Percentiles rank a stretch among this genome's conserved stretches.
Evolutionary conservation across 768 basidiomycete species (phyloP).

Genomic region (Tylopilus cervinicoccineus): DNA sequence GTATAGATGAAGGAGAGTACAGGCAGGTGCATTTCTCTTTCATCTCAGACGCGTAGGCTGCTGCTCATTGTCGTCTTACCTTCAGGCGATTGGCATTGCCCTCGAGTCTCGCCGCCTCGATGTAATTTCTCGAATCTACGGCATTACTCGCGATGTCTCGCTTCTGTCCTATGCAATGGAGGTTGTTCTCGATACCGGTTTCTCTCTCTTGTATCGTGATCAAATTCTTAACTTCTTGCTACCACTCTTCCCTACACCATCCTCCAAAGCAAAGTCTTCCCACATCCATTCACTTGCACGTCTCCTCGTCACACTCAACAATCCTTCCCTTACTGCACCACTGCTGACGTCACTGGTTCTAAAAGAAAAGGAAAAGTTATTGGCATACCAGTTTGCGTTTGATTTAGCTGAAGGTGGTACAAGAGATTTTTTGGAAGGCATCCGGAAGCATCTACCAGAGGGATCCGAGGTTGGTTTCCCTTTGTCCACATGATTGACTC

Average conservation of each 20-base stretch:
- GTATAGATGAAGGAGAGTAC: constrained; percentile 84
- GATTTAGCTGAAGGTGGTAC: constrained; percentile 93
- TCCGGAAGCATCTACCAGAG: constrained; percentile 65
- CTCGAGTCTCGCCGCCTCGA: constrained; percentile 89
- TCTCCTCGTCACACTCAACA: constrained; percentile 84
- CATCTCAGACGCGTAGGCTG: neutral
- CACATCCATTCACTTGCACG: constrained; percentile 83
- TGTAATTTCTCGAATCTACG: constrained; percentile 74
- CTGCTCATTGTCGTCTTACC: constrained; percentile 4
- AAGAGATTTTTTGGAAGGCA: constrained; percentile 84
- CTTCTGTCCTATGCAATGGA: constrained; percentile 91
- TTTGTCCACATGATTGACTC: neutral
- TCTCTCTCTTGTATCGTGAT: constrained; percentile 81
- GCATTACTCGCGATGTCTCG: constrained; percentile 66
- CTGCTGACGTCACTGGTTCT: constrained; percentile 70
- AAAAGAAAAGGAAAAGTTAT: constrained; percentile 64
- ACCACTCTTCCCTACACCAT: constrained; percentile 79
- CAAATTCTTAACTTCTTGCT: constrained; percentile 76
- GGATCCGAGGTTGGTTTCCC: constrained; percentile 52
- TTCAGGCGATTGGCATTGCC: constrained; percentile 90
- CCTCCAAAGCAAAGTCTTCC: constrained; percentile 65
- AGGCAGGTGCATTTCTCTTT: constrained; percentile 60
- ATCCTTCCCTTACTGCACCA: constrained; percentile 71
- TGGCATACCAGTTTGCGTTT: constrained; percentile 95
- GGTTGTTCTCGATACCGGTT: constrained; percentile 85